These are phyloP conservation scores for Neurospora hispaniola DNA, from an alignment of 495 filamentous ascomycete species.

Conservation along the genomic window DNA sequence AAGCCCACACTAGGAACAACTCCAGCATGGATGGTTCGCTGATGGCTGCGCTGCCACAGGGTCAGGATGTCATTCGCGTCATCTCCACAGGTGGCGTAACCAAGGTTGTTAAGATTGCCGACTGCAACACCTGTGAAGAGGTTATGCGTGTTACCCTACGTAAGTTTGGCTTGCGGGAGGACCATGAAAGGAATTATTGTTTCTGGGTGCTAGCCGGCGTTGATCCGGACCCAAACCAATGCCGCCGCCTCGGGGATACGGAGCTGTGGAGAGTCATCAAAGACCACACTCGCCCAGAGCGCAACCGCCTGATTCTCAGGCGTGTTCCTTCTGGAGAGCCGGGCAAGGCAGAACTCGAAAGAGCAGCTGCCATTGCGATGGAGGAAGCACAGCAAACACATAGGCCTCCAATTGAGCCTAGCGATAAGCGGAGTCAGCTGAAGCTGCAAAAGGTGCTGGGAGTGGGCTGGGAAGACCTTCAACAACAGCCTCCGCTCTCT, in stretches of 20 bases:
- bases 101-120: slow-evolving; percentile 80
- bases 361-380: slow-evolving; percentile 70
- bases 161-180: slow-evolving; percentile 68
- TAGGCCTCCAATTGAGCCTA: slow-evolving; percentile 49
- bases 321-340: slow-evolving; percentile 84
- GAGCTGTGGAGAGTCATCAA: slow-evolving; percentile 81
- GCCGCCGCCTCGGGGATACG: slow-evolving; percentile 66
- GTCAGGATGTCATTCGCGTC: slow-evolving; percentile 76
- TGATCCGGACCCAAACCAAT: slow-evolving; percentile 68
- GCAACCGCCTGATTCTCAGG: slow-evolving; percentile 79
- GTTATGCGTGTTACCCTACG: slow-evolving; percentile 75
- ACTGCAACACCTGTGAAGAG: slow-evolving; percentile 82
- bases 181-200: slow-evolving; percentile 69
- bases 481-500: slow-evolving; percentile 66
- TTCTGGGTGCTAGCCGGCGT: slow-evolving; percentile 74
- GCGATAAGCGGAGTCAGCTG: slow-evolving; percentile 52
- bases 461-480: slow-evolving; percentile 64
- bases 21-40: slow-evolving; percentile 70
- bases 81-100: slow-evolving; percentile 87
- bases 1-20: slow-evolving; percentile 47
- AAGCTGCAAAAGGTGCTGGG: slow-evolving; percentile 80
- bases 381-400: slow-evolving; percentile 74
- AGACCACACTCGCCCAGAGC: slow-evolving; percentile 62
- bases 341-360: slow-evolving; percentile 64
- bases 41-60: slow-evolving; percentile 67